phyloP scores from a whole-genome alignment of 176 grass and related monocot genomes.

The Otatea glauca region DNA sequence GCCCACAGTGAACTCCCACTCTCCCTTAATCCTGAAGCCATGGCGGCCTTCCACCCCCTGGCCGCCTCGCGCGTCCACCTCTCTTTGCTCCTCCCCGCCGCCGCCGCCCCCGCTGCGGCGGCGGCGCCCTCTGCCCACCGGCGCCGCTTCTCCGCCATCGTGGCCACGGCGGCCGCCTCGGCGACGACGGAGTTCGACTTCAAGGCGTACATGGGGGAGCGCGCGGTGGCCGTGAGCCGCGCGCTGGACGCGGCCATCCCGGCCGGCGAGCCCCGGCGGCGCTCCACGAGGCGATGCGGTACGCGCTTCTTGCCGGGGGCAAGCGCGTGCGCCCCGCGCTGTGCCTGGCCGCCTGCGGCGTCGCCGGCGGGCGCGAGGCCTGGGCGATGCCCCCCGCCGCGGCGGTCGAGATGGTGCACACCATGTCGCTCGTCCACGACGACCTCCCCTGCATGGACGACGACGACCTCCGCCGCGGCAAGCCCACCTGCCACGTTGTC shows the following conservation, averaged over 20 bases:
- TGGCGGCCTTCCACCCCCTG: slow-evolving; percentile 57
- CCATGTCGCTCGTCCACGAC: slow-evolving; percentile 88
- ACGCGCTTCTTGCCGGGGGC: slow-evolving; percentile 75
- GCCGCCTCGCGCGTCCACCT: slow-evolving; percentile 43
- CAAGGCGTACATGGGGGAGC: slow-evolving; percentile 72
- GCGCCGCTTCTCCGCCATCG: slow-evolving; percentile 52
- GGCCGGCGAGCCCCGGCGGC: slow-evolving; percentile 34
- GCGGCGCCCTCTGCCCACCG: slow-evolving; percentile 17
- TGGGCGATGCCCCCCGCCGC: slow-evolving; percentile 63
- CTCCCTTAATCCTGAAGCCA: neutral
- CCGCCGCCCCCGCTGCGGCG: slow-evolving; percentile 4
- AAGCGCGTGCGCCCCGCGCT: slow-evolving; percentile 77
- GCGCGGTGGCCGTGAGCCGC: slow-evolving; percentile 56
- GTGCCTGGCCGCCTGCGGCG: slow-evolving; percentile 68
- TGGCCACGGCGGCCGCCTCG: slow-evolving; percentile 49
- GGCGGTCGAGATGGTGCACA: slow-evolving; percentile 84
- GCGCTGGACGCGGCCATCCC: slow-evolving; percentile 64
- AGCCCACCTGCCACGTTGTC: slow-evolving; percentile 71
- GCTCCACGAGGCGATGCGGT: slow-evolving; percentile 85
- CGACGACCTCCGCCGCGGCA: slow-evolving; percentile 74
- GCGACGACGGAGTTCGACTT: slow-evolving; percentile 59
- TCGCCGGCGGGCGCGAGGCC: slow-evolving; percentile 55
- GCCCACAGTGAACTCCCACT: neutral
- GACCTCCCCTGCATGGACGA: slow-evolving; percentile 91
- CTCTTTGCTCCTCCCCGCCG: slow-evolving; percentile 10